Percentiles rank a stretch among this genome's conserved stretches.
phyloP scores from a whole-genome alignment of 768 basidiomycete genomes.

The Boletus patriciae region DNA sequence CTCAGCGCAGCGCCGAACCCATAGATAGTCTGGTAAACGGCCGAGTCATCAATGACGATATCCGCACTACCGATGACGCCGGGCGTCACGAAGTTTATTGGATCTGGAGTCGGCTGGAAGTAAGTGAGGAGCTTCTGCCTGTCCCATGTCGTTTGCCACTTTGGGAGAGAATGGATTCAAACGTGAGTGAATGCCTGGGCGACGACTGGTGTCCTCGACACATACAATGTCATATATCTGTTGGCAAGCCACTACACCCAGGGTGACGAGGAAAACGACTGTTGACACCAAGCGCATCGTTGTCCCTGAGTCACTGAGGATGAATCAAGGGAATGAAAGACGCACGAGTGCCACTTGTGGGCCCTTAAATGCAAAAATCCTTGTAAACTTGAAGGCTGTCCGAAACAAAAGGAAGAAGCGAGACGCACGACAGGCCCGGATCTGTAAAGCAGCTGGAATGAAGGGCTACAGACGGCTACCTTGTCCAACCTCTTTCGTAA shows the following conservation, averaged over 20 bases:
- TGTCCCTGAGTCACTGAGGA: background rate
- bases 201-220: background rate
- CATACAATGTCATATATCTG: constrained; percentile 57
- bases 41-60: constrained; percentile 57
- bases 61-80: constrained; percentile 58
- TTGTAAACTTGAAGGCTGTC: too few relatives aligned
- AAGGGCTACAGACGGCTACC: too few relatives aligned
- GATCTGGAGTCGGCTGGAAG: constrained; percentile 29
- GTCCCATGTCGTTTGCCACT: constrained; percentile 59
- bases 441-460: too few relatives aligned
- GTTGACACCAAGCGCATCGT: constrained; percentile 20
- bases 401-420: too few relatives aligned
- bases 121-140: constrained; percentile 31
- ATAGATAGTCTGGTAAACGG: constrained; percentile 58
- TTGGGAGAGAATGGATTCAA: background rate
- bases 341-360: background rate
- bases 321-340: constrained; percentile 2
- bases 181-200: background rate
- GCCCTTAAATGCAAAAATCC: constrained; percentile 22
- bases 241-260: constrained; percentile 39
- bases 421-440: too few relatives aligned
- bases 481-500: too few relatives aligned
- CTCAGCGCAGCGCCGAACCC: constrained; percentile 71
- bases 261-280: constrained; percentile 16
- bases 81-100: constrained; percentile 40